Conservation (phyloP, 1,139 yeast genomes). For the Keqinozyma sinolaborantium region DNA sequence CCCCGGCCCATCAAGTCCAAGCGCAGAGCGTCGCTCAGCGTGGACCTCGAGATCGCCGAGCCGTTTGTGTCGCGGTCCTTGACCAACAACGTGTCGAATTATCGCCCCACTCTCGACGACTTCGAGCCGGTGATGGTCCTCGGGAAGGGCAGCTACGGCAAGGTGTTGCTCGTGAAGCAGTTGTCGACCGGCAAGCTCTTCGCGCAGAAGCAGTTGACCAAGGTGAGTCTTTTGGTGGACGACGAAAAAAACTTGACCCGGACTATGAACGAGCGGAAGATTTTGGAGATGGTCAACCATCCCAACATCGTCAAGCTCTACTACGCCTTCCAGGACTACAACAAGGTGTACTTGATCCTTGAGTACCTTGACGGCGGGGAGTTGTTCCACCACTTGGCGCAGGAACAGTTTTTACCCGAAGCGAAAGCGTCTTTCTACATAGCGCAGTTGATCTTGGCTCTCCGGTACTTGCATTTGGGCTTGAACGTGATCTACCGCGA, state of each 20-base stretch:
- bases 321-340: slow-evolving; percentile 85
- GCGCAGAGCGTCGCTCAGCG: slow-evolving; percentile 13
- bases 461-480: slow-evolving; percentile 67
- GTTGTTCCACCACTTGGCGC: slow-evolving; percentile 73
- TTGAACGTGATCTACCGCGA: slow-evolving; percentile 89
- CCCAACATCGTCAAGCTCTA: slow-evolving; percentile 85
- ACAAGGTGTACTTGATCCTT: slow-evolving; percentile 72
- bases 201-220: slow-evolving; percentile 87
- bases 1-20: slow-evolving; percentile 7
- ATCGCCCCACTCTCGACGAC: slow-evolving; percentile 46
- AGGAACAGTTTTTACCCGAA: slow-evolving; percentile 55
- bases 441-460: slow-evolving; percentile 82
- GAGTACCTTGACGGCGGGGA: slow-evolving; percentile 96
- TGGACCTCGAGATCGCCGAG: slow-evolving; percentile 22
- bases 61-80: slow-evolving; percentile 24
- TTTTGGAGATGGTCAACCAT: slow-evolving; percentile 53
- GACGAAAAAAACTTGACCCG: slow-evolving; percentile 36
- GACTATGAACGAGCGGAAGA: slow-evolving; percentile 41
- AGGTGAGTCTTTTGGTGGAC: slow-evolving; percentile 52
- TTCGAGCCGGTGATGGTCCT: slow-evolving; percentile 75
- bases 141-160: slow-evolving; percentile 93
- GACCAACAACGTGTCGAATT: slow-evolving; percentile 10
- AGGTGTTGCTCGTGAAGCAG: slow-evolving; percentile 76
- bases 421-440: slow-evolving; percentile 76
- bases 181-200: slow-evolving; percentile 60